Evolutionary conservation across 1,284 basidiomycete genomes (phyloP).

Genomic region (Puccinia hordei): DNA sequence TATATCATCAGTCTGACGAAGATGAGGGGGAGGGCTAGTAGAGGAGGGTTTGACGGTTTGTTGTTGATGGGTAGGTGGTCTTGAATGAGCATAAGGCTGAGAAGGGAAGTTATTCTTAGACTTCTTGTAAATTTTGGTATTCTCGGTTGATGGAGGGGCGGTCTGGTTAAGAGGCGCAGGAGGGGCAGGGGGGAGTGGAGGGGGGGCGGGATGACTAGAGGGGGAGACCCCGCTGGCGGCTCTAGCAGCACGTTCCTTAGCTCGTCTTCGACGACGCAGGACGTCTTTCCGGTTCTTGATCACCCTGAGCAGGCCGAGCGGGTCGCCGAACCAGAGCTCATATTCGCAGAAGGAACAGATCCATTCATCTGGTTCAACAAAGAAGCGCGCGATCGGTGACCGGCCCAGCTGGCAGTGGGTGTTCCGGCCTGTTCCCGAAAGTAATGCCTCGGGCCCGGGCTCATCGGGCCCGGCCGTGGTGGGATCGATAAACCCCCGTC

Average conservation of each 20-base stretch:
- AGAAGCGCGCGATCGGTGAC: constrained; percentile 52
- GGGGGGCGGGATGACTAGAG: not conserved
- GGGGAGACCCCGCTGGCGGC: constrained; percentile 15
- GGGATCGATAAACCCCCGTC: not conserved
- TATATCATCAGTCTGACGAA: too few species aligned
- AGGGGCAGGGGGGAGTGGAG: not conserved
- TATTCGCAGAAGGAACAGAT: constrained; percentile 61
- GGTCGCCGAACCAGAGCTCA: constrained; percentile 59
- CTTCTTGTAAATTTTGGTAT: not conserved
- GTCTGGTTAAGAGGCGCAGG: not conserved
- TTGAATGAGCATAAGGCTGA: too few species aligned
- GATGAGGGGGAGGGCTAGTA: too few species aligned
- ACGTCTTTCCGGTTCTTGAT: constrained; percentile 58
- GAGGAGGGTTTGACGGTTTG: too few species aligned
- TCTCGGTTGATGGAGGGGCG: not conserved
- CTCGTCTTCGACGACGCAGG: constrained; percentile 56
- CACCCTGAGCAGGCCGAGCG: constrained; percentile 54
- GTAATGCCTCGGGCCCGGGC: not conserved
- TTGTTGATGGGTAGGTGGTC: too few species aligned
- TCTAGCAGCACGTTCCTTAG: constrained; percentile 53
- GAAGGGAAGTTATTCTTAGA: too few species aligned
- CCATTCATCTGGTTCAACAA: constrained; percentile 56
- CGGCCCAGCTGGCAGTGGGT: constrained; percentile 51
- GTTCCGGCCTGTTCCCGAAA: not conserved
- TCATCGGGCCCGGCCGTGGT: constrained; percentile 12